phyloP scores from a whole-genome alignment of 768 basidiomycete genomes.

The Lyophyllum semitale region DNA sequence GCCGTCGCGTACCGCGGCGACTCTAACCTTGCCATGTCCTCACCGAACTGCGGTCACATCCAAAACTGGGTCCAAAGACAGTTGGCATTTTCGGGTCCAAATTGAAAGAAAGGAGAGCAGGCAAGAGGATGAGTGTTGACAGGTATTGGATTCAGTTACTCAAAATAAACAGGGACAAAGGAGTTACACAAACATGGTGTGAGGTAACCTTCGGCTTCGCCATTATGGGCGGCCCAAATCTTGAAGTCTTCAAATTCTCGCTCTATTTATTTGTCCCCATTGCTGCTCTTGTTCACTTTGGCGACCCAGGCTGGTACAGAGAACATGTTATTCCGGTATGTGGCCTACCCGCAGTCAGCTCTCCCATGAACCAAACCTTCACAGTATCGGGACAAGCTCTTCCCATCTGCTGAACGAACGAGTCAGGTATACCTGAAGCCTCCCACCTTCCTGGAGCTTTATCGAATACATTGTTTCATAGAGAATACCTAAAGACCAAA shows the following conservation, averaged over 20 bases:
- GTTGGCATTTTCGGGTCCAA: no score
- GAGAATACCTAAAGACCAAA: slow-evolving; percentile 68
- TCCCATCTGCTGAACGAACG: slow-evolving; percentile 62
- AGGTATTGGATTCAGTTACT: no score
- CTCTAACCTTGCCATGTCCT: no score
- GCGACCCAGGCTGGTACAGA: slow-evolving; percentile 87
- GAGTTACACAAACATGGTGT: no score
- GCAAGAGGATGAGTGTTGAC: no score
- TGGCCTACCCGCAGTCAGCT: neutral
- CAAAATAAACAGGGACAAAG: no score
- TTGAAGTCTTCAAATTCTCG: slow-evolving; percentile 90
- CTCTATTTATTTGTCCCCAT: slow-evolving; percentile 87
- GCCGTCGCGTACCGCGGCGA: no score
- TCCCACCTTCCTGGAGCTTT: neutral
- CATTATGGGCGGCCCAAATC: slow-evolving; percentile 56
- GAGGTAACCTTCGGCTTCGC: neutral
- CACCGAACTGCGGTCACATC: no score
- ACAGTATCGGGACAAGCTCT: slow-evolving; percentile 74
- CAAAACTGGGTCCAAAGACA: no score
- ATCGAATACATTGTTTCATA: slow-evolving; percentile 23
- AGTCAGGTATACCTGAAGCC: slow-evolving; percentile 40
- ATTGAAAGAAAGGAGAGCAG: no score
- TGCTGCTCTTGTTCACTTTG: slow-evolving; percentile 78
- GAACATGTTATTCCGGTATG: slow-evolving; percentile 74
- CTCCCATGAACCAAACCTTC: neutral